A percentile compares a stretch with the other conserved stretches of the same genome.
Conservation (phyloP, 345 rosid genomes). For the Triadica sebifera region DNA sequence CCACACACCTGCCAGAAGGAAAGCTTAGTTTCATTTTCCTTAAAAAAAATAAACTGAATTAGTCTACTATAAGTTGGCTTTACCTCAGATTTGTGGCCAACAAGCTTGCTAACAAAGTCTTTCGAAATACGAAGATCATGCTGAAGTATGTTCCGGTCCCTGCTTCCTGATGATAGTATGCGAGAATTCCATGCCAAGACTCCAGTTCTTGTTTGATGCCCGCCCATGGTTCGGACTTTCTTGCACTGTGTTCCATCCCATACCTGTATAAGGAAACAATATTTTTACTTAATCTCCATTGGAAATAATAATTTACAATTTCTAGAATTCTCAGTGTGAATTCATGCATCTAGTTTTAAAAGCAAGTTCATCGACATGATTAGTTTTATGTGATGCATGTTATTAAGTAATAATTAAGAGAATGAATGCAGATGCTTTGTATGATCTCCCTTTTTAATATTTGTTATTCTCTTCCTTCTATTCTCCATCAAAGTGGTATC, state of each 20-base stretch:
- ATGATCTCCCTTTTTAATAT: no score
- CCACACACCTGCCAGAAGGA: conserved; percentile 60
- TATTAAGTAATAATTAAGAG: no score
- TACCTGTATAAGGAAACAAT: conserved; percentile 41
- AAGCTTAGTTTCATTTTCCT: not conserved
- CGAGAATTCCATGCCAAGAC: conserved; percentile 96
- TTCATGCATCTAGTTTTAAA: no score
- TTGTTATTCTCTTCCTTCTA: no score
- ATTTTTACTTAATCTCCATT: not conserved
- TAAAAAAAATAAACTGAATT: no score
- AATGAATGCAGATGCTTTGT: no score
- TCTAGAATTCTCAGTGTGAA: no score
- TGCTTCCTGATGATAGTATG: conserved; percentile 84
- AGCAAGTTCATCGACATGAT: no score
- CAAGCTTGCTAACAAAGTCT: conserved; percentile 69
- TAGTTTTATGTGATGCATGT: no score
- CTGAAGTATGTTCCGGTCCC: conserved; percentile 87
- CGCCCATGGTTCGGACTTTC: conserved; percentile 78
- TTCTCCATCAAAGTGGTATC: no score
- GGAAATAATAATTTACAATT: no score
- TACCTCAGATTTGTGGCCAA: conserved; percentile 94
- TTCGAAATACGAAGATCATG: conserved; percentile 86
- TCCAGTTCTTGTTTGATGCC: conserved; percentile 95
- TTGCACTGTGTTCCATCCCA: conserved; percentile 95
- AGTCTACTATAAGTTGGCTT: no score